Evolutionary conservation across 805 yeast species (phyloP).

Genomic region (Dipodascus geniculatus): DNA sequence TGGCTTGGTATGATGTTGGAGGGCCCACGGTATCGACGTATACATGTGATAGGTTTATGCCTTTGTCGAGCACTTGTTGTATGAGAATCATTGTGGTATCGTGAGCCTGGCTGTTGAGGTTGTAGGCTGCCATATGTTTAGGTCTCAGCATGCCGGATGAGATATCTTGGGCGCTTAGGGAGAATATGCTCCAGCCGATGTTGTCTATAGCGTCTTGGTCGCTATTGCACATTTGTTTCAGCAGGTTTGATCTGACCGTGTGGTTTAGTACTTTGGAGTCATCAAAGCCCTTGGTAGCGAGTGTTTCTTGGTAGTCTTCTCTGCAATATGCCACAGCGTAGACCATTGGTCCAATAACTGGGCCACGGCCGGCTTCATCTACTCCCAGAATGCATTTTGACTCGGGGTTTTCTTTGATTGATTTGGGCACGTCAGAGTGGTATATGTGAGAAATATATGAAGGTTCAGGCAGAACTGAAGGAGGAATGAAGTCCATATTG

Average conservation of each 20-base stretch:
- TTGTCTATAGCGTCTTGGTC: slow-evolving; percentile 36
- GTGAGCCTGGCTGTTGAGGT: slow-evolving; percentile 92
- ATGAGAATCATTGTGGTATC: slow-evolving; percentile 81
- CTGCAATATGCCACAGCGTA: slow-evolving; percentile 79
- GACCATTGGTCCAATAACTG: slow-evolving; percentile 96
- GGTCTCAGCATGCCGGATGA: slow-evolving; percentile 78
- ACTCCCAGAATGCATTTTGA: slow-evolving; percentile 54
- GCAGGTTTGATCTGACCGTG: slow-evolving; percentile 48
- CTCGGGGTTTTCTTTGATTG: slow-evolving; percentile 7
- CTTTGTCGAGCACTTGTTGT: slow-evolving; percentile 45
- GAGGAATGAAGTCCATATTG: background rate
- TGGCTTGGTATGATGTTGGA: slow-evolving; percentile 70
- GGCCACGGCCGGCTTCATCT: slow-evolving; percentile 98
- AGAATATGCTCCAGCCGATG: slow-evolving; percentile 81
- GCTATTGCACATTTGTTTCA: slow-evolving; percentile 42
- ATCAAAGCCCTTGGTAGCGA: slow-evolving; percentile 67
- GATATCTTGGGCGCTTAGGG: slow-evolving; percentile 79
- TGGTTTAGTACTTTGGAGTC: slow-evolving; percentile 86
- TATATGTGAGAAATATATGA: slow-evolving; percentile 4
- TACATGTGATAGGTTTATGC: slow-evolving; percentile 56
- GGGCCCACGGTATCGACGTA: slow-evolving; percentile 97
- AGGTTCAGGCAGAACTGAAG: background rate
- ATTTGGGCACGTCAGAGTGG: slow-evolving; percentile 10
- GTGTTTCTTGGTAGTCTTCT: slow-evolving; percentile 34
- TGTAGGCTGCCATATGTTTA: slow-evolving; percentile 39